A percentile compares a stretch with the other conserved stretches of the same genome.
Evolutionary conservation across 192 early-diverging fungal genomes (phyloP).

Genomic region (Coemansia reversa): DNA sequence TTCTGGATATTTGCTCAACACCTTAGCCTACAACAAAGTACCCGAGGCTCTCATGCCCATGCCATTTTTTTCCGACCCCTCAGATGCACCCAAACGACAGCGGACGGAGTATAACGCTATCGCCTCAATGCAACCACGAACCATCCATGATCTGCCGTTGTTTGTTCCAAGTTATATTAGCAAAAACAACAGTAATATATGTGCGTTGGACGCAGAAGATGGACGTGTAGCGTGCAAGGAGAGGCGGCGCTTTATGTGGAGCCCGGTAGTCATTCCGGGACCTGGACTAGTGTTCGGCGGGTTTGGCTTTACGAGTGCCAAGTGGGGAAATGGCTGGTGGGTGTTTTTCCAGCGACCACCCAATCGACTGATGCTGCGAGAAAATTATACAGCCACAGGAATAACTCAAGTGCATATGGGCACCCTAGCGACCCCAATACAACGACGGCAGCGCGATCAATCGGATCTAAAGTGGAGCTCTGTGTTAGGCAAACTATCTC

Average conservation of each 20-base stretch:
- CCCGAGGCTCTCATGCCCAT: conserved; percentile 12
- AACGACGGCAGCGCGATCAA: conserved; percentile 37
- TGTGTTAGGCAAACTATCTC: conserved; percentile 27
- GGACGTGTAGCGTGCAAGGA: not conserved
- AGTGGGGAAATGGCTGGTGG: conserved; percentile 29
- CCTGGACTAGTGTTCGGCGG: not conserved
- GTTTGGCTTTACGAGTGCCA: not conserved
- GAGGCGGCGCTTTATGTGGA: conserved; percentile 34
- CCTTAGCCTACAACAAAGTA: conserved; percentile 7
- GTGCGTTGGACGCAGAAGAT: not conserved
- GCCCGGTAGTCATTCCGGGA: not conserved
- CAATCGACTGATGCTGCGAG: not conserved
- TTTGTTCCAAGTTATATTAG: conserved; percentile 24
- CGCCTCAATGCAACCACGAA: not conserved
- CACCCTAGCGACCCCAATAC: conserved; percentile 8
- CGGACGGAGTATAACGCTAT: not conserved
- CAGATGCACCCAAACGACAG: conserved; percentile 11
- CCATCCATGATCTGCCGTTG: conserved; percentile 1
- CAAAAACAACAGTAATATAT: not conserved
- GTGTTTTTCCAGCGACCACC: conserved; percentile 33
- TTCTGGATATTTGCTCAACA: not conserved
- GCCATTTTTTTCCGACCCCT: conserved; percentile 20
- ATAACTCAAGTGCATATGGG: not conserved
- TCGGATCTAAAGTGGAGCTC: conserved; percentile 48
- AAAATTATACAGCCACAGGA: not conserved